Evolutionary conservation across 2,329 filamentous ascomycete genomes (phyloP), one percentile per base, ranked within the genome.

Genomic region (Microsporum canis): DNA sequence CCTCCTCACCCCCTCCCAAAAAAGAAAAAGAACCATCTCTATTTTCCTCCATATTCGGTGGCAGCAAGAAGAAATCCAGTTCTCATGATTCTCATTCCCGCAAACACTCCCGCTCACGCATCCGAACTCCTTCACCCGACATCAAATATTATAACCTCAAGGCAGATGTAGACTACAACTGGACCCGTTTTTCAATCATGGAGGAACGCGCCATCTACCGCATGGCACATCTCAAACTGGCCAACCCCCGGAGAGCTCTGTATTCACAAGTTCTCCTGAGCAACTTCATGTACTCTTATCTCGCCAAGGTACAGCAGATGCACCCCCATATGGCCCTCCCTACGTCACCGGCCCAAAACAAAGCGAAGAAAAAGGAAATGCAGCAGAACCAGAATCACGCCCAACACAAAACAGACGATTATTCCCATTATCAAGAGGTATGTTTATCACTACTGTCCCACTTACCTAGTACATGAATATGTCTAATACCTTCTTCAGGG

Each of bases 201-300:
- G 92, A 97, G 74, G 94, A 99, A 77, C 84, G 94, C 62, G 94
- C 94, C 23, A 99, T 99, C 63, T 99, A 99, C 75, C 85, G 94
- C 63, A 96, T 99, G 89, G 94, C 94, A 17, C 94, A 99, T 72
- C 95, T 97, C 76, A 99, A 99, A 75, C 84, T 99, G 63, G 94
- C 94, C n/a, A 97, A 99, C 71, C 94, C 94, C 41, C 86, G 92
- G 51, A 87, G 94, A 61, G 88, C 92, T 45, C 77, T 99, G 58
- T 88, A 95, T 71, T 96, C 92, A 63, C 94, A 99, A 74, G 94
- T 99, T 27, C 80, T 99, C 62, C 82, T 99, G 66, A 96, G 91
- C 76, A 99, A 99, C 73, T 99, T 99, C 75, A 99, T 99, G 94
- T 99, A 99, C 77, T 94, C 91, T 61, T 99, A 99, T 73, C 82